Evolutionary conservation across 441 rosid species (phyloP).

Genomic region (Gossypium trilobum): DNA sequence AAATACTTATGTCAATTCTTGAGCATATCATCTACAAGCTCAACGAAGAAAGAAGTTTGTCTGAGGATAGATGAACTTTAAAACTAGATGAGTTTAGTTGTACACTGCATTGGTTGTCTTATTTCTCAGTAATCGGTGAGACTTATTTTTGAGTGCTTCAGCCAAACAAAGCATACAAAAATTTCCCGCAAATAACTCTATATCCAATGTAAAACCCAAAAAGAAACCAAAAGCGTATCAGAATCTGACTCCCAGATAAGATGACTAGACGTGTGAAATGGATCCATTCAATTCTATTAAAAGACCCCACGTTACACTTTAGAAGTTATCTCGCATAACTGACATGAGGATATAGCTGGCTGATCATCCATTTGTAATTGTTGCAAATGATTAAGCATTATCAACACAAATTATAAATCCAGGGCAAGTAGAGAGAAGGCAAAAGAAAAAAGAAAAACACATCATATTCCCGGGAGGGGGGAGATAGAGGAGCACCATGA

Average conservation of each 20-base stretch:
- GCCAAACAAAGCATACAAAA: neutral
- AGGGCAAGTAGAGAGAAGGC: neutral
- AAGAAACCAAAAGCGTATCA: neutral
- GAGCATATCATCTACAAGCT: neutral
- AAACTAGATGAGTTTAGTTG: neutral
- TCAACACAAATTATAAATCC: neutral
- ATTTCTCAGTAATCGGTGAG: neutral
- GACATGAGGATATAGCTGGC: neutral
- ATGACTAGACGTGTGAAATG: neutral
- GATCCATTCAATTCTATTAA: neutral
- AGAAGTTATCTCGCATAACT: conserved; percentile 7
- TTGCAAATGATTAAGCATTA: neutral
- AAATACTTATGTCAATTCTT: neutral
- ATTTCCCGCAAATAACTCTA: neutral
- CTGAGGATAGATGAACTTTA: neutral
- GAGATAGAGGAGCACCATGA: conserved; percentile 9
- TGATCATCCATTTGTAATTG: neutral
- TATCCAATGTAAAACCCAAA: neutral
- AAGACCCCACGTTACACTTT: neutral
- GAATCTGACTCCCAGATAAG: neutral
- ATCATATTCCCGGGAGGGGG: neutral
- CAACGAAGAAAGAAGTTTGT: neutral
- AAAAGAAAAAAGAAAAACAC: neutral
- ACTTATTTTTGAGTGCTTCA: neutral
- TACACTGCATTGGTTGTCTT: neutral